Conservation (phyloP, 2,329 filamentous ascomycete species). For the Pestalotiopsis sp. region DNA sequence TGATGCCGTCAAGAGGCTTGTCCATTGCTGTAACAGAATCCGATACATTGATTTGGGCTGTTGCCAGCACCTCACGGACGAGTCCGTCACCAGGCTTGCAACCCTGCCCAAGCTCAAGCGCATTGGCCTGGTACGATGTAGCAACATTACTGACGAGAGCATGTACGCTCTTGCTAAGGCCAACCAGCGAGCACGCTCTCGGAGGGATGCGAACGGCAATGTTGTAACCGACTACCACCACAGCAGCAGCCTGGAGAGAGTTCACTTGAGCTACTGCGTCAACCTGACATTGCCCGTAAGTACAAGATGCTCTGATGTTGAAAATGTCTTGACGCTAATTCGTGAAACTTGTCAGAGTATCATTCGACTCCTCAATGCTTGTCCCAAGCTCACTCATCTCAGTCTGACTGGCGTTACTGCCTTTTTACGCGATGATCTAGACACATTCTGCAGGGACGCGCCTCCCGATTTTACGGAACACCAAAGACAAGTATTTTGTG, state of each 20-base stretch:
- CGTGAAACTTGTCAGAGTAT: constrained; percentile 68
- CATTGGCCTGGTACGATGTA: constrained; percentile 94
- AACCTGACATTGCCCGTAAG: constrained; percentile 79
- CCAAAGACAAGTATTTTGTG: constrained; percentile 94
- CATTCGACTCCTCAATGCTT: constrained; percentile 84
- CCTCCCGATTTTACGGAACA: constrained; percentile 94
- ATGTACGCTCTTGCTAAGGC: constrained; percentile 82
- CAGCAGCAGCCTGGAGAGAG: constrained; percentile 77
- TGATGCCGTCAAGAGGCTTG: constrained; percentile 79
- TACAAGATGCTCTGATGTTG: constrained; percentile 17
- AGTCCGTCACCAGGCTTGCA: constrained; percentile 81
- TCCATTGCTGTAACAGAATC: constrained; percentile 87
- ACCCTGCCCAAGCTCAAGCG: constrained; percentile 89
- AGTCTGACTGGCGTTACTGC: constrained; percentile 92
- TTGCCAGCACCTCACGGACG: constrained; percentile 85
- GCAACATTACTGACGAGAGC: constrained; percentile 84
- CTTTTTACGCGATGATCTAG: constrained; percentile 84
- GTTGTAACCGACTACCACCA: constrained; percentile 57
- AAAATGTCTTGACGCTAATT: not conserved
- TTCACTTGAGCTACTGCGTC: constrained; percentile 94
- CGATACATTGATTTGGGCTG: constrained; percentile 98
- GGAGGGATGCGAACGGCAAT: constrained; percentile 51
- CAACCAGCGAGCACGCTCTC: constrained; percentile 54
- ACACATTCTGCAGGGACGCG: constrained; percentile 82
- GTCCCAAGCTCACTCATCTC: constrained; percentile 88